Conservation (phyloP, 169 alveolate genomes). For the Eimeria sp. region DNA sequence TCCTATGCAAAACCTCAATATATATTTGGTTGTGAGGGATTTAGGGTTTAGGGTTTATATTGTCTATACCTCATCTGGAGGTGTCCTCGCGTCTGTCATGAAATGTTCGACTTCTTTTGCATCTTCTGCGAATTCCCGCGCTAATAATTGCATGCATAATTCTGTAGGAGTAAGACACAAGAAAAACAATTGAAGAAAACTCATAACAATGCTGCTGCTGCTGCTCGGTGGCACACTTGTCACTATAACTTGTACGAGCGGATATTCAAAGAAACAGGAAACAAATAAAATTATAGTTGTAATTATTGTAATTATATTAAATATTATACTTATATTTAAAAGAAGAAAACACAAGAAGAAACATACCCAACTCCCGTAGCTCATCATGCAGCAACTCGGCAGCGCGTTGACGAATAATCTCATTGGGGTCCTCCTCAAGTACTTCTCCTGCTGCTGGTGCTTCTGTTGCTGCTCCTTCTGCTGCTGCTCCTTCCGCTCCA, state of each 20-base stretch:
- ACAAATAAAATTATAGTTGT: no score
- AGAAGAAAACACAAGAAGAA: background rate
- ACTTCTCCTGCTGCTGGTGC: conserved; percentile 50
- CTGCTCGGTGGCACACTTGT: no score
- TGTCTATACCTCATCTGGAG: background rate
- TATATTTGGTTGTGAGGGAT: no score
- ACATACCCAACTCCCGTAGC: conserved; percentile 24
- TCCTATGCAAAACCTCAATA: no score
- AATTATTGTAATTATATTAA: background rate
- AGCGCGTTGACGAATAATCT: conserved; percentile 1
- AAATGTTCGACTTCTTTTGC: conserved; percentile 60
- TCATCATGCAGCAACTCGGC: conserved; percentile 50
- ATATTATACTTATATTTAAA: background rate
- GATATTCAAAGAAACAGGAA: background rate
- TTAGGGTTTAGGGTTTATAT: no score
- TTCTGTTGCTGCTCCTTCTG: conserved; percentile 19
- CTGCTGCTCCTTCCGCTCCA: background rate
- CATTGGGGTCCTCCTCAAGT: conserved; percentile 31
- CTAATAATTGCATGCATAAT: conserved; percentile 19
- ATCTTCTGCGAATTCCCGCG: conserved; percentile 59
- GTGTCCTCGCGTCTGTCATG: conserved; percentile 47
- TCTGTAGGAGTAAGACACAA: background rate
- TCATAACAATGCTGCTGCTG: background rate
- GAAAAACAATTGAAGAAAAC: background rate
- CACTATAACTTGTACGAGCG: no score